phyloP scores from a whole-genome alignment of 768 basidiomycete species.

The Tricholoma terreum region DNA sequence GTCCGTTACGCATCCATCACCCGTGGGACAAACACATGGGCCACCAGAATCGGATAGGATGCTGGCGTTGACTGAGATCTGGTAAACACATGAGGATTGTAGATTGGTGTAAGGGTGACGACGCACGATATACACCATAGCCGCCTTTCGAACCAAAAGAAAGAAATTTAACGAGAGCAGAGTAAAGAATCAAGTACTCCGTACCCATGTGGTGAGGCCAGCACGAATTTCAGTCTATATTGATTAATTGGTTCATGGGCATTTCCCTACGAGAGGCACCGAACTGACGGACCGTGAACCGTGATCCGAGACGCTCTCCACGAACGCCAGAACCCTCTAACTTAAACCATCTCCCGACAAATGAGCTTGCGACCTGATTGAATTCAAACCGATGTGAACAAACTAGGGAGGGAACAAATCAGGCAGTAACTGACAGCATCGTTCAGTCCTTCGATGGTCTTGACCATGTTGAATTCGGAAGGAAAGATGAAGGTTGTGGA shows the following conservation, averaged over 20 bases:
- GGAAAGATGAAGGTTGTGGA: no score
- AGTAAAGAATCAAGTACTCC: conserved; percentile 15
- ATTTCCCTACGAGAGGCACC: not conserved
- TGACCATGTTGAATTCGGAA: conserved; percentile 16
- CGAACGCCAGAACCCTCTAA: conserved; percentile 69
- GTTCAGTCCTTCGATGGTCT: conserved; percentile 22
- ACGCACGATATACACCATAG: conserved; percentile 84
- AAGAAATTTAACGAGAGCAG: conserved; percentile 6
- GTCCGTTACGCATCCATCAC: conserved; percentile 54
- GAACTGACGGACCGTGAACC: conserved; percentile 45
- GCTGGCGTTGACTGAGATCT: conserved; percentile 85
- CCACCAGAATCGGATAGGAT: conserved; percentile 77
- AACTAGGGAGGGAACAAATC: not conserved
- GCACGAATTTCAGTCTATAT: conserved; percentile 75
- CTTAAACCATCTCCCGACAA: conserved; percentile 64
- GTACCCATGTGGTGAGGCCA: conserved; percentile 77
- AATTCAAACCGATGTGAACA: conserved; percentile 10
- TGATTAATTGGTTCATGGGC: not conserved
- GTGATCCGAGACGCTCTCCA: conserved; percentile 58
- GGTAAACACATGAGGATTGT: conserved; percentile 6
- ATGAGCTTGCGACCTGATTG: conserved; percentile 39
- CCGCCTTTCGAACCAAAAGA: conserved; percentile 42
- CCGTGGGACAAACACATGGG: conserved; percentile 69
- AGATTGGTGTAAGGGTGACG: not conserved
- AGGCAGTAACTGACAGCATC: conserved; percentile 26